Base-by-base conservation (phyloP, 305 asterid species). In the Plantago coronopus region DNA sequence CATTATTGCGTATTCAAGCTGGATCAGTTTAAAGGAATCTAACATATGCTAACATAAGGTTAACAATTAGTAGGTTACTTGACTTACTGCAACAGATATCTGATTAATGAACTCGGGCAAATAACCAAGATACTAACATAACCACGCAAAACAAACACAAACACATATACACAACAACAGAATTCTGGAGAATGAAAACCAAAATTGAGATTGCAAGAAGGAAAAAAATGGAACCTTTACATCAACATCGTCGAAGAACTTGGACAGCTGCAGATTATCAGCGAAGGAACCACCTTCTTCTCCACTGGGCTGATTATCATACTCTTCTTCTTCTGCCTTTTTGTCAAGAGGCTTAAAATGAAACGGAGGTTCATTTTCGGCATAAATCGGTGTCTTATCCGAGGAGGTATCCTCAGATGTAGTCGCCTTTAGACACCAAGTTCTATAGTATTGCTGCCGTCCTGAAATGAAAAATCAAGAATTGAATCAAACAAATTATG, bases 171-270 rank as follows among this genome's bases (percentile, higher is more conserved):
- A 27, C 34, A 27, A 27, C 7, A 34, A 0, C 7, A 34, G 9
- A 7, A 34, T 6, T 34, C 40, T 34, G 40, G 40, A 34, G 12
- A 34, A 8, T 34, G 40, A 34, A 34, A 34, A 34, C 8, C 40
- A 34, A 34, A 34, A 34, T 34, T 34, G 40, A 34, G 40, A 9
- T 1, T 5, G 56, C 17, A 11, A 11, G 34, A 8, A 46, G 69
- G 29, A 51, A n/a, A 14, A 65, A 19, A 34, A 27, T n/a, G 66
- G 51, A 62, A 70, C 73, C 93, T 79, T 76, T 63, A 79, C 22
- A 49, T 84, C 71, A 11, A 79, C 67, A 51, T 79, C 81, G 50
- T 72, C 86, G 65, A 76, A 64, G 44, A 74, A 70, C 65, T 79
- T 79, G 11, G 70, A 48, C 29, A 56, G 49, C 71, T 71, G 72